phyloP scores from a whole-genome alignment of 2,329 filamentous ascomycete species.

The Fusarium sp. region DNA sequence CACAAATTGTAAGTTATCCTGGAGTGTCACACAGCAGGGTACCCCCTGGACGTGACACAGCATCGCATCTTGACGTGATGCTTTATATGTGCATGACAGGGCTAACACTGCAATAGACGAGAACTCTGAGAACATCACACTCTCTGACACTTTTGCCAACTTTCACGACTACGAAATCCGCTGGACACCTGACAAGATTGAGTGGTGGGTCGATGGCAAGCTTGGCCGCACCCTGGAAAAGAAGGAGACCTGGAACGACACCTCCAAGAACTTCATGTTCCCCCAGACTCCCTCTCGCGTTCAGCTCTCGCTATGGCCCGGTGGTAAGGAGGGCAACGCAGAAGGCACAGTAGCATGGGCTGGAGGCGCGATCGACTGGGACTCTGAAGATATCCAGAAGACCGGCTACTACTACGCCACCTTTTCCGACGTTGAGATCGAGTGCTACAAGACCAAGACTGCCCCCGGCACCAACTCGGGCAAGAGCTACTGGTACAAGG shows the following conservation, averaged over 20 bases:
- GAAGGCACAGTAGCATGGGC: conserved; percentile 91
- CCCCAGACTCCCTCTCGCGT: conserved; percentile 92
- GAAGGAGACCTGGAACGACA: conserved; percentile 86
- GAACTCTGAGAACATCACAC: conserved; percentile 77
- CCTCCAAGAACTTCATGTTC: conserved; percentile 82
- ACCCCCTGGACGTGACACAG: conserved; percentile 12
- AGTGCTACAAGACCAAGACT: conserved; percentile 78
- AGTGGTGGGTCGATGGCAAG: conserved; percentile 87
- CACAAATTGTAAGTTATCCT: conserved; percentile 76
- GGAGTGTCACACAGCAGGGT: conserved; percentile 4
- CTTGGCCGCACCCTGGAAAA: conserved; percentile 79
- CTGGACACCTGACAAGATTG: conserved; percentile 88
- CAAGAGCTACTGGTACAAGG: conserved; percentile 80
- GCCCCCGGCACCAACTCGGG: conserved; percentile 75
- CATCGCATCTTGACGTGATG: conserved; percentile 22
- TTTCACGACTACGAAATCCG: conserved; percentile 93
- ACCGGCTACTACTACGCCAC: conserved; percentile 90
- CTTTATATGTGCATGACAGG: background rate
- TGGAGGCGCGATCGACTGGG: conserved; percentile 87
- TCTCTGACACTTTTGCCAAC: conserved; percentile 77
- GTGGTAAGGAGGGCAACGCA: conserved; percentile 80
- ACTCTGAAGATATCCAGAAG: conserved; percentile 77
- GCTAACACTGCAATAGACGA: conserved; percentile 64
- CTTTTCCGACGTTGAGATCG: conserved; percentile 79
- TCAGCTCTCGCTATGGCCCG: conserved; percentile 96